These are phyloP conservation scores for Xylona heveae DNA, from an alignment of 495 filamentous ascomycete species.

Conservation along the genomic window DNA sequence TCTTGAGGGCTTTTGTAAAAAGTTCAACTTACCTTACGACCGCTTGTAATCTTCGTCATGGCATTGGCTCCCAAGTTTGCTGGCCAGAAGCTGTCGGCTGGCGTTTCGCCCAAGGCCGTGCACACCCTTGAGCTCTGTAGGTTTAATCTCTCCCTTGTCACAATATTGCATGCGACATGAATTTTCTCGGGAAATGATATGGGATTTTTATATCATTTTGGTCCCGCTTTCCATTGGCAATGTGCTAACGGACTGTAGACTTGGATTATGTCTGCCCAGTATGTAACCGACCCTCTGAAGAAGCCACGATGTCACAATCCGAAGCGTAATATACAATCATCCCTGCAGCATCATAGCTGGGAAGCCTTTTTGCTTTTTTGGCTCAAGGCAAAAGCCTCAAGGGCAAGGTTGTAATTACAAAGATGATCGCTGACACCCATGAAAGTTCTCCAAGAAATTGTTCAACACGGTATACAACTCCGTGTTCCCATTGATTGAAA, in stretches of 20 bases:
- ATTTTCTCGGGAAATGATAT: too few relatives aligned
- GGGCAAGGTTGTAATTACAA: too few relatives aligned
- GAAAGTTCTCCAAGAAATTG: constrained; percentile 41
- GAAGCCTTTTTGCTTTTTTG: too few relatives aligned
- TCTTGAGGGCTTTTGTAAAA: too few relatives aligned
- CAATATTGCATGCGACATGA: not conserved
- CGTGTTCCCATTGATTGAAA: constrained; percentile 30
- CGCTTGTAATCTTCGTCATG: too few relatives aligned
- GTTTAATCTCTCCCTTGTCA: constrained; percentile 4
- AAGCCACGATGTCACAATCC: too few relatives aligned
- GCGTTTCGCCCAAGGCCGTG: constrained; percentile 19
- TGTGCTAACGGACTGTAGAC: too few relatives aligned
- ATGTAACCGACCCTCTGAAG: constrained; percentile 13
- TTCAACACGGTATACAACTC: constrained; percentile 46
- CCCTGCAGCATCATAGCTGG: constrained; percentile 4
- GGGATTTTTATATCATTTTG: too few relatives aligned
- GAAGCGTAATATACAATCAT: constrained; percentile 7
- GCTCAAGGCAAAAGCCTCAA: too few relatives aligned
- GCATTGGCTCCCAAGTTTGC: constrained; percentile 59
- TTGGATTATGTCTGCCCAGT: constrained; percentile 77
- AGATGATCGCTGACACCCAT: too few relatives aligned
- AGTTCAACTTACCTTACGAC: too few relatives aligned
- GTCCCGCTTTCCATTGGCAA: too few relatives aligned
- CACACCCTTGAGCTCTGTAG: constrained; percentile 60
- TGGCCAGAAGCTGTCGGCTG: constrained; percentile 37